Evolutionary conservation across 176 grass and related monocot genomes (phyloP), one percentile per base, ranked within the genome.

Genomic region (Olyra latifolia): DNA sequence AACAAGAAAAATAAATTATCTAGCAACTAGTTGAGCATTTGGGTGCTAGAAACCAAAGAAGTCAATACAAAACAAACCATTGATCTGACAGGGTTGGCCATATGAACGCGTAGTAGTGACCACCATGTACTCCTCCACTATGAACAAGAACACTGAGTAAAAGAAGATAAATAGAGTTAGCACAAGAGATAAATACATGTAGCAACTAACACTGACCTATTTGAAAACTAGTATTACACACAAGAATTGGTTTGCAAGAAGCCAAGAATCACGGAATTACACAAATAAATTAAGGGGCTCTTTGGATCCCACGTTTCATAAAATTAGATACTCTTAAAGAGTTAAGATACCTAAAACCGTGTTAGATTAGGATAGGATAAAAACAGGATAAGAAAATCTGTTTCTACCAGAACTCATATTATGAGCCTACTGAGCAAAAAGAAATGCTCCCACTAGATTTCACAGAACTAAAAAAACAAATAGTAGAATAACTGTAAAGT

Each of bases 51-150:
- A 13, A 61, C 45, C 13, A 66, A 79, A 82, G 16, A 85, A 76
- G 28, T 78, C 71, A 62, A 62, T 40, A 57, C 16, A 83, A 83
- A 85, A 46, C 68, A 47, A 87, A 97, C 94, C 94, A 97, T 56
- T 97, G 91, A 45, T 97, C 84, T 58, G 88, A 87, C 44, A 97
- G 86, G 66, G 84, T 85, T 67, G 94, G 91, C 10, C 91, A 86
- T 81, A 97, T 93, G 66, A 97, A 97, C 68, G 94, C 94, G 87
- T 93, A 97, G 80, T 97, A 97, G 72, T 97, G 94, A 53, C 91
- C 94, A 25, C 94, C 94, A 86, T 97, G 94, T 72, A 97, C 91
- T 65, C 94, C 91, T 83, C 94, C 94, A 80, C 94, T 97, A 71
- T 97, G 94, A 83, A 97, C 94, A 87, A 97, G 94, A 77, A 97